Base-by-base conservation (phyloP, 2,329 filamentous ascomycete genomes). In the Claviceps sp. region DNA sequence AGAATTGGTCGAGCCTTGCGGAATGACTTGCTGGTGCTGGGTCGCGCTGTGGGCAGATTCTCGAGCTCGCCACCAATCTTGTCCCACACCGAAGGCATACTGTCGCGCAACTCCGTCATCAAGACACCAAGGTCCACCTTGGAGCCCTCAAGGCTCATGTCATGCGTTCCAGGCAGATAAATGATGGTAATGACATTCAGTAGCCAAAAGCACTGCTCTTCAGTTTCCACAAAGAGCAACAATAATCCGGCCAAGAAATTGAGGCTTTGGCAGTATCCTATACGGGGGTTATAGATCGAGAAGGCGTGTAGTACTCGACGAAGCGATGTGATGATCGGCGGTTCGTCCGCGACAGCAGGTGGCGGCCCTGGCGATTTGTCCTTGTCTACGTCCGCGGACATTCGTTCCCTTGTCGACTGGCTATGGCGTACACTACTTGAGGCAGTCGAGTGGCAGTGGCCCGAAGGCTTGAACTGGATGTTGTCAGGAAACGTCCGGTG, bases 401-500 rank as follows among this genome's bases (percentile, higher is more conserved):
- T 63, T 50, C 60, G 59, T n/a, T 62, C 60, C 57, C 60, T 62
- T 30, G 64, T 73, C 39, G 67, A 68, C 55, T 66, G 68, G 56
- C 64, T 71, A 47, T 60, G 61, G 48, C 64, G 62, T 50, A 58
- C 57, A 52, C 64, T 68, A 53, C 60, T 60, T 3, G 64, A 61
- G 22, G 60, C 52, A 16, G 60, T 52, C 14, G 61, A 68, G 44
- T 62, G 69, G 60, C 60, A 49, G 19, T 62, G 55, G n/a, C 62
- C 62, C 10, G 62, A 65, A 10, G 88, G 86, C 61, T 93, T 93
- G 71, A 96, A 97, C 57, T 81, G 82, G 52, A 94, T 77, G 60
- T 97, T 96, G 70, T 97, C 91, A 0, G 91, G 91, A 62, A 96
- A 97, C 0, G 91, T 96, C 42, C 91, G 82, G 68, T 96, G 87